Evolutionary conservation across 1,284 basidiomycete species (phyloP), one percentile per base, ranked within the genome.

Genomic region (Ceratobasidium theobromae): DNA sequence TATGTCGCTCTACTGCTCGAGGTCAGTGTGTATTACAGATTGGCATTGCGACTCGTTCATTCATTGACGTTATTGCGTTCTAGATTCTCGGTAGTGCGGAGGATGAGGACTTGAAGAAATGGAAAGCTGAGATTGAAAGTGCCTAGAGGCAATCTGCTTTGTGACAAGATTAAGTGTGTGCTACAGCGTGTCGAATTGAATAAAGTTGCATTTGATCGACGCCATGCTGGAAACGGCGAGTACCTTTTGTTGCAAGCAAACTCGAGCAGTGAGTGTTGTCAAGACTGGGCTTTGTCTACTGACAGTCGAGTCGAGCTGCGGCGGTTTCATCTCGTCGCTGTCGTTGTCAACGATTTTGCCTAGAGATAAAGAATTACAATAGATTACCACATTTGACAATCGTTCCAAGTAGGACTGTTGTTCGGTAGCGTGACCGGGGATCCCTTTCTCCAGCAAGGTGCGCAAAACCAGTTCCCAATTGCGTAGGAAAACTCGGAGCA

Each of bases 1-100:
- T 96, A 95, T 73, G 89, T 95, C 68, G 81, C 84, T 66, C 84
- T 85, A 71, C 81, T 96, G 70, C 72, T 87, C 70, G 78, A 81
- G 78, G 93, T 91, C 70, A 72, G 85, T 78, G 25, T 25, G 0
- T 9, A n/a, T 18, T 30, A 25, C 62, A 21, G 35, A 8, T 38
- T 48, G 41, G 40, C 58, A 12, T 33, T 25, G 33, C 27, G 38
- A 35, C 21, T 60, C 49, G 21, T 21, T 35, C 53, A 53, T 38
- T 1, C 28, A 43, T 40, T 67, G 25, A 43, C 23, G 35, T 28
- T 27, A n/a, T 12, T 8, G 14, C 64, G 35, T 38, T 58, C 14
- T 69, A 89, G 87, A 78, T 90, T 72, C 82, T 88, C 70, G 77
- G 80, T 69, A 77, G 75, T 58, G 75, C 77, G 32, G 78, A 75